A percentile compares a stretch with the other conserved stretches of the same genome.
phyloP scores from a whole-genome alignment of 345 rosid species.

The Xanthoceras sorbifolium region DNA sequence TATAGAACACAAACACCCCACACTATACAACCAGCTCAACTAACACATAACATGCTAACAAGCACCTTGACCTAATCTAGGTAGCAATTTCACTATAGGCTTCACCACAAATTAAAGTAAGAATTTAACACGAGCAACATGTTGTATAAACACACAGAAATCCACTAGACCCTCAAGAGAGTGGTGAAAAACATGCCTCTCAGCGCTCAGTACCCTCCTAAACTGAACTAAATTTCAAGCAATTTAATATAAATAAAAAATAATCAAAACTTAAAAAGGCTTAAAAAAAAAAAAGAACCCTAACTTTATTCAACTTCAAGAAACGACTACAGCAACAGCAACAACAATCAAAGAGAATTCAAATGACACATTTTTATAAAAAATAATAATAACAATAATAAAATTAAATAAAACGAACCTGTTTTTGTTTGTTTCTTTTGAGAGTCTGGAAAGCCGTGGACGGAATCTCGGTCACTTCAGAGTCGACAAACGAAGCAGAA shows the following conservation, averaged over 20 bases:
- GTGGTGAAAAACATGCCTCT: not conserved
- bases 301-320: not conserved
- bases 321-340: not conserved
- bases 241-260: not conserved
- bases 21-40: too few species aligned
- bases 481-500: slow-evolving; percentile 51
- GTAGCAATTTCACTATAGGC: not conserved
- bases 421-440: slow-evolving; percentile 33
- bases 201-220: not conserved
- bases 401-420: slow-evolving; percentile 41
- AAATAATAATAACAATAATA: not conserved
- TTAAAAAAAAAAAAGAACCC: not conserved
- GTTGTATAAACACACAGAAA: too few species aligned
- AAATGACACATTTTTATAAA: not conserved
- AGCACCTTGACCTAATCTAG: not conserved
- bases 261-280: not conserved
- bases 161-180: too few species aligned
- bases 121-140: too few species aligned
- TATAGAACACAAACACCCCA: too few species aligned
- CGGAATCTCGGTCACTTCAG: slow-evolving; percentile 66
- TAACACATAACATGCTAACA: too few species aligned
- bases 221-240: not conserved
- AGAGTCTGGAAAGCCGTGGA: slow-evolving; percentile 45
- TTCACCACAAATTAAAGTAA: not conserved
- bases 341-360: not conserved